Conservation (phyloP, 441 rosid species). For the Jatropha podagrica region DNA sequence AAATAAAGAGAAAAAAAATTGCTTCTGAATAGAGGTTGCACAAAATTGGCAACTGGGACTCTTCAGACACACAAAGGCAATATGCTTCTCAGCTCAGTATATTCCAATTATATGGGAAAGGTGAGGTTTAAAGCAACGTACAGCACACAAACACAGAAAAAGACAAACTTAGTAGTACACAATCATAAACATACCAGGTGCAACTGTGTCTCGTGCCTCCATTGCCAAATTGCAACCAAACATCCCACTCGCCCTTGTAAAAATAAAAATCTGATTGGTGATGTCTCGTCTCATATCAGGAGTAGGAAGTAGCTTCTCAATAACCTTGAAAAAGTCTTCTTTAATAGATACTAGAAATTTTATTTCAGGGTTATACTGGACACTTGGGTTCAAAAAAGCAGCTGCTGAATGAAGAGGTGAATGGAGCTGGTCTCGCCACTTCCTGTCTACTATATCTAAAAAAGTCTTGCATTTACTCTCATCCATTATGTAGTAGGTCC, state of each 20-base stretch:
- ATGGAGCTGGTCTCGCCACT: constrained; percentile 79
- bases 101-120: background rate
- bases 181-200: constrained; percentile 55
- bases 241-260: constrained; percentile 75
- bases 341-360: constrained; percentile 69
- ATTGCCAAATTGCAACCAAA: constrained; percentile 76
- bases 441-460: constrained; percentile 71
- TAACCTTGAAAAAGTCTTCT: constrained; percentile 76
- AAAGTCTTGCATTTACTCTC: constrained; percentile 79
- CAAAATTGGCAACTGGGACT: background rate
- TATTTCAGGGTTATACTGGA: constrained; percentile 78
- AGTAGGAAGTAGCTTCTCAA: constrained; percentile 82
- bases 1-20: background rate
- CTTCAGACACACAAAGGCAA: background rate
- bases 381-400: constrained; percentile 76
- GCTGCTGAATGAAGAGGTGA: constrained; percentile 87
- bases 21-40: background rate
- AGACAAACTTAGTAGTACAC: background rate
- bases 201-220: constrained; percentile 76
- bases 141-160: background rate
- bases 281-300: constrained; percentile 82
- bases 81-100: background rate
- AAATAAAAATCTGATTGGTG: constrained; percentile 68
- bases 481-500: constrained; percentile 87
- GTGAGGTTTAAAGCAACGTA: background rate